Evolutionary conservation across 1,284 basidiomycete species (phyloP).

Genomic region (Trichosporon faecale): DNA sequence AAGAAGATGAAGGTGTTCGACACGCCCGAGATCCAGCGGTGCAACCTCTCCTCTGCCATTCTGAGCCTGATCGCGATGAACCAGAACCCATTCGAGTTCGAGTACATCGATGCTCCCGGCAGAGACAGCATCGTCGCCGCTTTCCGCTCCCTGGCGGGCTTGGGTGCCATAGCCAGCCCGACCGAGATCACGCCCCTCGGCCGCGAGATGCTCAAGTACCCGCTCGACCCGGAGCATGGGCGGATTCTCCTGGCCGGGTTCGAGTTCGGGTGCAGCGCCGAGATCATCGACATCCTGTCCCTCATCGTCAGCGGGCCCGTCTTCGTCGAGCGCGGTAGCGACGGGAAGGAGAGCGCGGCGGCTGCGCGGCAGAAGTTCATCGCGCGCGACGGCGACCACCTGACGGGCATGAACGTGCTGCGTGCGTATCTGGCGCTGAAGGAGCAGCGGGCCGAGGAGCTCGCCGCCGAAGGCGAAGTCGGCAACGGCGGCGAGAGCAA

Average conservation of each 20-base stretch:
- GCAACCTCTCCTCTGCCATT: slow-evolving; percentile 74
- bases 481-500: slow-evolving; percentile 1
- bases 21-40: slow-evolving; percentile 83
- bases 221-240: slow-evolving; percentile 77
- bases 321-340: slow-evolving; percentile 58
- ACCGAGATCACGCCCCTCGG: slow-evolving; percentile 68
- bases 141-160: slow-evolving; percentile 68
- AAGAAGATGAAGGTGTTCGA: slow-evolving; percentile 63
- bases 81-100: slow-evolving; percentile 70
- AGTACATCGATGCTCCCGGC: slow-evolving; percentile 81
- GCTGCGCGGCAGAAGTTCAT: slow-evolving; percentile 73
- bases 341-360: slow-evolving; percentile 66
- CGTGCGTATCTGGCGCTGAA: slow-evolving; percentile 63
- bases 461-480: not conserved
- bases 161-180: slow-evolving; percentile 68
- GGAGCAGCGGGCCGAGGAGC: slow-evolving; percentile 53
- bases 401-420: slow-evolving; percentile 80
- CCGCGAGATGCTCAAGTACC: slow-evolving; percentile 73
- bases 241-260: slow-evolving; percentile 72
- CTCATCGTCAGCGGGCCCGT: slow-evolving; percentile 56
- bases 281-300: slow-evolving; percentile 70
- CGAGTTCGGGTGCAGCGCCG: slow-evolving; percentile 64
- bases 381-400: slow-evolving; percentile 81
- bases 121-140: slow-evolving; percentile 65
- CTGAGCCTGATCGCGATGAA: slow-evolving; percentile 80